Conservation (phyloP, 768 basidiomycete species). For the Boletus sp. region DNA sequence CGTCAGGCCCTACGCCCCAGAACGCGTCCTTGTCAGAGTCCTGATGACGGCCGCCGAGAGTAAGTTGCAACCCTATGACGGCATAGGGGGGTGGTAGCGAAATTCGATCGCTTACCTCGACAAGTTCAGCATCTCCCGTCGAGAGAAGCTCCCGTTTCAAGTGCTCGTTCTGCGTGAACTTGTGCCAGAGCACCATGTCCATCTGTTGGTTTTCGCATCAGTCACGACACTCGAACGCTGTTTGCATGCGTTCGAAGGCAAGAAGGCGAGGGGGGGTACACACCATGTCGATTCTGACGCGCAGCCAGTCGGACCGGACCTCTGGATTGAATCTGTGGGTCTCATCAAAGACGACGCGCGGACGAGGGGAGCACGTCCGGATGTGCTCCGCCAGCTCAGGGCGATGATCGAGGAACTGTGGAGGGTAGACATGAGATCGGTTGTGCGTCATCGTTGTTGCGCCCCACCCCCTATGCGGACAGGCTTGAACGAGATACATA, state of each 20-base stretch:
- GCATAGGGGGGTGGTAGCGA: not conserved
- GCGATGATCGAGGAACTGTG: constrained; percentile 35
- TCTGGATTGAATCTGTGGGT: constrained; percentile 36
- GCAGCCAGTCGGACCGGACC: constrained; percentile 36
- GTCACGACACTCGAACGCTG: constrained; percentile 3
- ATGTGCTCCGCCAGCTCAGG: constrained; percentile 36
- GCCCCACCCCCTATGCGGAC: constrained; percentile 7
- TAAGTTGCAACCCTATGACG: constrained; percentile 9
- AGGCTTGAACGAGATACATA: too few relatives aligned
- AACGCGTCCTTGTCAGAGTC: constrained; percentile 37
- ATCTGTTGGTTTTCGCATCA: constrained; percentile 26
- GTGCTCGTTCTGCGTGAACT: constrained; percentile 41
- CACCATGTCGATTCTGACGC: constrained; percentile 34
- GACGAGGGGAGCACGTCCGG: constrained; percentile 33
- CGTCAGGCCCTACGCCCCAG: constrained; percentile 41
- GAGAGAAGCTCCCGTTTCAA: constrained; percentile 36
- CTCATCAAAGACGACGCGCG: constrained; percentile 35
- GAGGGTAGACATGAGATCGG: constrained; percentile 14
- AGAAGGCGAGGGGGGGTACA: not conserved
- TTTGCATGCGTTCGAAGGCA: constrained; percentile 15
- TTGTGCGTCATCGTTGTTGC: constrained; percentile 11
- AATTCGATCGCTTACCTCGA: constrained; percentile 35
- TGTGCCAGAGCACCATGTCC: constrained; percentile 39
- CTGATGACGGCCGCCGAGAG: constrained; percentile 16
- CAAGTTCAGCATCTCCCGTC: constrained; percentile 38